Base-by-base conservation (phyloP, 192 early-diverging fungal species). In the Coemansia sp. region DNA sequence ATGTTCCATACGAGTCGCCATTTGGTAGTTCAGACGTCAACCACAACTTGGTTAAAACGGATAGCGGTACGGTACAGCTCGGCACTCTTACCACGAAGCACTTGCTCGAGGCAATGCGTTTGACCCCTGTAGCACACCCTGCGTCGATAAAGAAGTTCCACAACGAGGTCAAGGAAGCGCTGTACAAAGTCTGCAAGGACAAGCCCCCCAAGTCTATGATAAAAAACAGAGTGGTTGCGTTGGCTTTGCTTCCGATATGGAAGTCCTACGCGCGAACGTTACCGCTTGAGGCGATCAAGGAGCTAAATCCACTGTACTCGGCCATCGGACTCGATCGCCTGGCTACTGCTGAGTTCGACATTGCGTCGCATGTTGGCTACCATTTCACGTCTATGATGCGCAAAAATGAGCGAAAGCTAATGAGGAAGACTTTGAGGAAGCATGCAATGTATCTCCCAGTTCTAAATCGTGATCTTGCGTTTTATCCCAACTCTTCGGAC, bases 231-330 rank as follows among this genome's bases (percentile, higher is more conserved):
- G 29, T 5, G 9, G 53, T 75, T 49, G 74, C 68, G 3, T 32
- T 33, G 5, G 59, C 61, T 0, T 54, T 76, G 33, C 15, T 76
- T 32, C 74, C 74, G 0, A 57, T 76, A 15, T 63, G 64, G 55
- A 34, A 54, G 9, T 40, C 50, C 2, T 67, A 67, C 19, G 49
- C 15, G 54, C 64, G 40, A 49, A 46, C 56, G 41, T 36, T 69
- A 4, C 35, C 43, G 11, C 55, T 41, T 9, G n/a, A 19, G 17
- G 5, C 58, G 19, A 43, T 66, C 10, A 46, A 19, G 0, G 20
- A 57, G 11, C 36, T 40, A 20, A 71, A 71, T 38, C 63, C 63
- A 36, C 63, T 71, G 13, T 62, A 62, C 35, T 11, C 23, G 14
- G 70, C 38, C 48, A 35, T 71, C 14, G 61, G 53, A 2, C 38